These are phyloP conservation scores for Datura wrightii DNA, from an alignment of 257 asterid species.

Conservation along the genomic window DNA sequence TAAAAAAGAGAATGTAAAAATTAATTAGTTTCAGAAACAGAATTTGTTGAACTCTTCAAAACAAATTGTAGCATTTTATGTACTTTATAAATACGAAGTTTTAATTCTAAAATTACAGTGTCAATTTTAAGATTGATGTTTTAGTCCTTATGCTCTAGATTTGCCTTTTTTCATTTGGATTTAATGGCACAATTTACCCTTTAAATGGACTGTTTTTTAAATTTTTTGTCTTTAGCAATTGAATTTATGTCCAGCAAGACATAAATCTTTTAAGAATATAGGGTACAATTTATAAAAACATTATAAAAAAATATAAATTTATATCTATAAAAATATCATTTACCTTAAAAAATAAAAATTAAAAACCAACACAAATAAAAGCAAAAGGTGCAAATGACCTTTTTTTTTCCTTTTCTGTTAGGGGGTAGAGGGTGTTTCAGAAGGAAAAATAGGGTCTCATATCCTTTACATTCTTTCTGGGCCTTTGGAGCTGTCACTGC, in stretches of 20 bases:
- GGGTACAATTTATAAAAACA: too few relatives aligned
- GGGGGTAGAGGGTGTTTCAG: too few relatives aligned
- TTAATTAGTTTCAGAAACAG: not conserved
- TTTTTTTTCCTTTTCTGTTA: too few relatives aligned
- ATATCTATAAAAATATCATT: too few relatives aligned
- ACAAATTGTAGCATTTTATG: not conserved
- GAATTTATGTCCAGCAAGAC: too few relatives aligned
- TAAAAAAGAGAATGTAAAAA: not conserved
- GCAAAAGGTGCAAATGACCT: too few relatives aligned
- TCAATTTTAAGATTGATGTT: not conserved
- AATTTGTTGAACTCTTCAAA: not conserved
- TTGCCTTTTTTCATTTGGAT: not conserved
- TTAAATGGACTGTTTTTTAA: not conserved
- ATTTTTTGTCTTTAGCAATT: too few relatives aligned
- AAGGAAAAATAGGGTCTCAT: not conserved
- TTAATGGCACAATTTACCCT: not conserved
- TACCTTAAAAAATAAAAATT: too few relatives aligned
- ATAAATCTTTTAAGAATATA: too few relatives aligned
- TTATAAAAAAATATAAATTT: too few relatives aligned
- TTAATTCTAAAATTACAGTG: not conserved
- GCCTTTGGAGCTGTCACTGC: slow-evolving; percentile 43
- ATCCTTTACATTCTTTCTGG: slow-evolving; percentile 27
- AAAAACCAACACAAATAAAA: too few relatives aligned
- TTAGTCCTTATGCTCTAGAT: not conserved
- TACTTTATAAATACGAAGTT: not conserved